A percentile compares a stretch with the other conserved stretches of the same genome.
phyloP scores from a whole-genome alignment of 2,329 filamentous ascomycete genomes.

The Pestalotiopsis sp. region DNA sequence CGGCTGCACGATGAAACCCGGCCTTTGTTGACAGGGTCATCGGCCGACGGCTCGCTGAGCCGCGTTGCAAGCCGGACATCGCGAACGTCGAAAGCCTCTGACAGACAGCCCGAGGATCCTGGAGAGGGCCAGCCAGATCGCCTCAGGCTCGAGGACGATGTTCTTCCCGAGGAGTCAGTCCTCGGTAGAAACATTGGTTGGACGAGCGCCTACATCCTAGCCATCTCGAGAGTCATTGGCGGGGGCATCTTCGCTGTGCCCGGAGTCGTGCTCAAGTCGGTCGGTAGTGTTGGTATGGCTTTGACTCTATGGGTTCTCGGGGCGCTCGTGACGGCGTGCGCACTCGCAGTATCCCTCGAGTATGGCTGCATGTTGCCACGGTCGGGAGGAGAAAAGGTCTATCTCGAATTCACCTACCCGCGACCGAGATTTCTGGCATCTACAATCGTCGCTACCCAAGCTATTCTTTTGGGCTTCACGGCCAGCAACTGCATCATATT shows the following conservation, averaged over 20 bases:
- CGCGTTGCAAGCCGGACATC: background rate
- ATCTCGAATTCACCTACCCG: conserved; percentile 70
- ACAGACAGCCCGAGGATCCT: background rate
- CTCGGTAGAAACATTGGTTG: conserved; percentile 63
- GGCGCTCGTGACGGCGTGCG: conserved; percentile 62
- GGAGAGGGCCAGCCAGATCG: background rate
- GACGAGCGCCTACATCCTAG: conserved; percentile 67
- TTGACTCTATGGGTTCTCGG: conserved; percentile 66
- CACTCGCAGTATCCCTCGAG: conserved; percentile 65
- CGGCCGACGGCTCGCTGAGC: background rate
- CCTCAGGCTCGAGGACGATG: conserved; percentile 54
- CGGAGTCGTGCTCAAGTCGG: conserved; percentile 65
- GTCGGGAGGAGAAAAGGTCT: conserved; percentile 71
- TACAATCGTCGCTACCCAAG: background rate
- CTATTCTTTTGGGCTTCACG: background rate
- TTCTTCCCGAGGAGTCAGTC: conserved; percentile 60
- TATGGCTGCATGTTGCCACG: conserved; percentile 73
- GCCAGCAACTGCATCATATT: conserved; percentile 9
- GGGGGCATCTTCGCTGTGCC: conserved; percentile 75
- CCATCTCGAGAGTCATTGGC: conserved; percentile 70
- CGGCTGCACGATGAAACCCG: background rate
- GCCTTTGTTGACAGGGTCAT: background rate
- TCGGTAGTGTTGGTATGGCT: conserved; percentile 68
- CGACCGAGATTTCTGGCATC: conserved; percentile 24
- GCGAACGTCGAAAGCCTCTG: background rate